Evolutionary conservation across 164 flowering plant genomes (phyloP).

Genomic region (Dillenia turbinata): DNA sequence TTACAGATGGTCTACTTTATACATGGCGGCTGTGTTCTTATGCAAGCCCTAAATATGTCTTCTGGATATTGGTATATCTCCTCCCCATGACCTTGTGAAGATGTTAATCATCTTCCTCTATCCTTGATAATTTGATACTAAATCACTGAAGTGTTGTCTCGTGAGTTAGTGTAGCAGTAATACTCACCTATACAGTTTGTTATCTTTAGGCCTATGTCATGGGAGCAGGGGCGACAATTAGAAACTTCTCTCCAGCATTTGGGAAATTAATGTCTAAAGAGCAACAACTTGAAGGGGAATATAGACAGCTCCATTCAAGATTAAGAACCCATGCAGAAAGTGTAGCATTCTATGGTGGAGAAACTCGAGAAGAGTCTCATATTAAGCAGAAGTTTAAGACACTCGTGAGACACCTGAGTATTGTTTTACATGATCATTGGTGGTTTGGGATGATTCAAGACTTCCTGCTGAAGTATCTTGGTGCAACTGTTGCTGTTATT

Average conservation of each 20-base stretch:
- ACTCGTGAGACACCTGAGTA: conserved; percentile 66
- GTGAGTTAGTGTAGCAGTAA: no score
- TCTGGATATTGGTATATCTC: conserved; percentile 87
- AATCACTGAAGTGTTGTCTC: no score
- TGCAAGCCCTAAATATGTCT: conserved; percentile 94
- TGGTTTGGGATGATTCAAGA: conserved; percentile 99
- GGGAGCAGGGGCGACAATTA: conserved; percentile 77
- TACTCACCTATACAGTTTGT: neutral
- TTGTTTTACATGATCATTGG: conserved; percentile 96
- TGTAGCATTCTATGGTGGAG: conserved; percentile 98
- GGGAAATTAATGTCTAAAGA: conserved; percentile 94
- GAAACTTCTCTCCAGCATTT: conserved; percentile 93
- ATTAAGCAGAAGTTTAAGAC: conserved; percentile 76
- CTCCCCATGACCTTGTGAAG: neutral
- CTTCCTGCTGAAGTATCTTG: conserved; percentile 92
- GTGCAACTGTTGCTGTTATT: conserved; percentile 96
- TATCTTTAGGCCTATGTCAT: conserved; percentile 75
- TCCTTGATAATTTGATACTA: no score
- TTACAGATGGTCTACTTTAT: conserved; percentile 88
- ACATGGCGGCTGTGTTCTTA: conserved; percentile 99
- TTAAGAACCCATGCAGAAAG: conserved; percentile 97
- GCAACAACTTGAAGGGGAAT: conserved; percentile 97
- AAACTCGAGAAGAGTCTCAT: conserved; percentile 82
- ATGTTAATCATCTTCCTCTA: no score
- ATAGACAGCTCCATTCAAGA: conserved; percentile 91